phyloP scores from a whole-genome alignment of 192 early-diverging fungal genomes.

The Mortierella hygrophila region DNA sequence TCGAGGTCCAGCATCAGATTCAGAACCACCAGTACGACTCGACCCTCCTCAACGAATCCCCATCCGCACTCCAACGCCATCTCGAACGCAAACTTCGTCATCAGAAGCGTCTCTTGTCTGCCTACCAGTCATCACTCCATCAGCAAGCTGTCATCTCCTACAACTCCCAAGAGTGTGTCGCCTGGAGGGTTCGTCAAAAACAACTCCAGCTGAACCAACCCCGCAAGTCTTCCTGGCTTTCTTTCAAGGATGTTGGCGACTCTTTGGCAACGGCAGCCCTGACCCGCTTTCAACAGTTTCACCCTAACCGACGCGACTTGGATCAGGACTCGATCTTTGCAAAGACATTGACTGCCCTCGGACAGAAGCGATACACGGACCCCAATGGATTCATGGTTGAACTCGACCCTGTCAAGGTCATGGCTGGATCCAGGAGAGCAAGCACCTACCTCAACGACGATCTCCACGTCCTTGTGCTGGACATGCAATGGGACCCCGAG shows the following conservation, averaged over 20 bases:
- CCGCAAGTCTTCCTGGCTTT: not conserved
- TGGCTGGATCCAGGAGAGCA: slow-evolving; percentile 49
- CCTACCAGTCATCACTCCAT: slow-evolving; percentile 26
- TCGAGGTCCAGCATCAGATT: slow-evolving; percentile 33
- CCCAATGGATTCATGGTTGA: slow-evolving; percentile 50
- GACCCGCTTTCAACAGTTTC: slow-evolving; percentile 46
- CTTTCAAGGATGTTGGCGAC: not conserved
- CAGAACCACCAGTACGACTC: slow-evolving; percentile 29
- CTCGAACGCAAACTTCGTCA: slow-evolving; percentile 29
- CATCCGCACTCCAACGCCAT: slow-evolving; percentile 39
- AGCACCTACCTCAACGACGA: slow-evolving; percentile 44
- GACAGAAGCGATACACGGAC: slow-evolving; percentile 38
- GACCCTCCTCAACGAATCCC: slow-evolving; percentile 49
- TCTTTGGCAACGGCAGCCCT: not conserved
- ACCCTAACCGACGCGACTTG: slow-evolving; percentile 32
- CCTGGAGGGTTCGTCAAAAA: slow-evolving; percentile 38
- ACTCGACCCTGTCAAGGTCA: slow-evolving; percentile 39
- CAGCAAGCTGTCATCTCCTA: slow-evolving; percentile 31
- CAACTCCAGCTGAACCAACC: slow-evolving; percentile 4
- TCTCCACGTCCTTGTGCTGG: slow-evolving; percentile 44
- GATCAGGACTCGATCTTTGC: slow-evolving; percentile 32
- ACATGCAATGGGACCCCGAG: slow-evolving; percentile 56
- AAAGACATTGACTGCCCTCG: slow-evolving; percentile 23
- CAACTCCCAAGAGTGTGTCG: slow-evolving; percentile 39
- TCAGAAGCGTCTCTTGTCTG: slow-evolving; percentile 27